Conservation (phyloP, 192 early-diverging fungal species). For the Pilaira anomala region DNA sequence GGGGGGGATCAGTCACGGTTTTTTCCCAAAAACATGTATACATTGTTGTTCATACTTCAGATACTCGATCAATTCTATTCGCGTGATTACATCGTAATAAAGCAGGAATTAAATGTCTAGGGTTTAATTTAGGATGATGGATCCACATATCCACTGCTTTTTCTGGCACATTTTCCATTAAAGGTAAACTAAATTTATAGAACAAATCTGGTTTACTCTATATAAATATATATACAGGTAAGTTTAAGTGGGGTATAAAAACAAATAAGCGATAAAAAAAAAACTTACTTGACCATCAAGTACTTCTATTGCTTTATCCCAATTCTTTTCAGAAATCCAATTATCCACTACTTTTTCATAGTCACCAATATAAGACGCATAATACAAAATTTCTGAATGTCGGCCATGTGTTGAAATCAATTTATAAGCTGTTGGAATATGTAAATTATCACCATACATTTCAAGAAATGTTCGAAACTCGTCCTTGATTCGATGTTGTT, state of each 20-base stretch:
- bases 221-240: no score
- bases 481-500: constrained; percentile 58
- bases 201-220: constrained; percentile 71
- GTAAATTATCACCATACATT: constrained; percentile 59
- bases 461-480: constrained; percentile 73
- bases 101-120: constrained; percentile 82
- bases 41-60: constrained; percentile 25
- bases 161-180: constrained; percentile 81
- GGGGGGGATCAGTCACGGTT: not conserved
- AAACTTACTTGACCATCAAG: constrained; percentile 67
- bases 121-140: constrained; percentile 74
- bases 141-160: constrained; percentile 85
- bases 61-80: constrained; percentile 26
- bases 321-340: constrained; percentile 77
- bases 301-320: constrained; percentile 69
- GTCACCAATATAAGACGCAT: constrained; percentile 79
- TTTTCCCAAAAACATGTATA: no score
- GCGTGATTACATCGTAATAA: constrained; percentile 75
- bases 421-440: constrained; percentile 71
- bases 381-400: constrained; percentile 75
- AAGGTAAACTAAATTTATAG: constrained; percentile 79
- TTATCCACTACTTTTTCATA: constrained; percentile 79
- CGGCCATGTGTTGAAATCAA: constrained; percentile 85
- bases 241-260: no score
- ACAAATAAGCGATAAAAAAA: not conserved